phyloP scores from a whole-genome alignment of 495 filamentous ascomycete species.

The Usnea hakonensis region DNA sequence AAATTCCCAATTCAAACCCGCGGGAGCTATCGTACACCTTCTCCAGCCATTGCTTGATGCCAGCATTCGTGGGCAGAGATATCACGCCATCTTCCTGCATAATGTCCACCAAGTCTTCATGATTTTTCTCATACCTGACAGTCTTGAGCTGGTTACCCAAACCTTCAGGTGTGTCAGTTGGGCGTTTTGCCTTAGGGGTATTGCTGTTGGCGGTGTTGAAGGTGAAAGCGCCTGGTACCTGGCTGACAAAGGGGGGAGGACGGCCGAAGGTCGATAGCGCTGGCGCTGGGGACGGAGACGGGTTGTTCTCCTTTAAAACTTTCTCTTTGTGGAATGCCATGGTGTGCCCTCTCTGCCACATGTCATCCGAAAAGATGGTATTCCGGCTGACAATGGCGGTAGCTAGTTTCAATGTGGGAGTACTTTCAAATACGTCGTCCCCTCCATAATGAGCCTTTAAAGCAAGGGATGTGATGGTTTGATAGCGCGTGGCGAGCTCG shows the following conservation, averaged over 20 bases:
- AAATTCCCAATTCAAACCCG: conserved; percentile 36
- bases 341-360: conserved; percentile 35
- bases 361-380: conserved; percentile 34
- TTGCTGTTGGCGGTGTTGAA: not conserved
- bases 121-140: conserved; percentile 12
- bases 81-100: conserved; percentile 16
- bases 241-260: not conserved
- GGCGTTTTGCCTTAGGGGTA: not conserved
- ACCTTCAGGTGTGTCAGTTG: not conserved
- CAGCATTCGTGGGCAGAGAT: not conserved
- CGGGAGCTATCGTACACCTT: conserved; percentile 26
- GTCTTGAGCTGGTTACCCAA: not conserved
- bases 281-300: not conserved
- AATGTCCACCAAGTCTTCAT: conserved; percentile 28
- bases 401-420: conserved; percentile 33
- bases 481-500: conserved; percentile 36
- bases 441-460: conserved; percentile 39
- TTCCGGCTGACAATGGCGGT: conserved; percentile 39
- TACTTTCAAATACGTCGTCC: conserved; percentile 32
- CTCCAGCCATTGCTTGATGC: conserved; percentile 32
- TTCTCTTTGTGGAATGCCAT: conserved; percentile 27
- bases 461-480: conserved; percentile 33
- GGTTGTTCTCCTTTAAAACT: not conserved
- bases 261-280: no score
- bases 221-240: not conserved